Evolutionary conservation across 495 filamentous ascomycete species (phyloP), one percentile per base, ranked within the genome.

Genomic region (Penicillium canariense): DNA sequence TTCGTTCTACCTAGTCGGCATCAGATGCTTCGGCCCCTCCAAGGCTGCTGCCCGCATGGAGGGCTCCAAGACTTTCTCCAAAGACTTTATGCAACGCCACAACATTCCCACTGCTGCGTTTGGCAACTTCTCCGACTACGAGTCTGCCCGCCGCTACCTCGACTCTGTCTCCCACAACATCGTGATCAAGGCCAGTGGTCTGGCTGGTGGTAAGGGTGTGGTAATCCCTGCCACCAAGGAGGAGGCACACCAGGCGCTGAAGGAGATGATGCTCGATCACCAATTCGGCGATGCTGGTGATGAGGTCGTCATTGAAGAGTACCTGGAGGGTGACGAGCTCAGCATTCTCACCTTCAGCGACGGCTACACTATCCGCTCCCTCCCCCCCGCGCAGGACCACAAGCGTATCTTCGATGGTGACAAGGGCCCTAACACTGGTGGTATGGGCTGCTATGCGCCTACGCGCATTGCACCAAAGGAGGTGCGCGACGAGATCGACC

Each of bases 381-480:
- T 97, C n/a, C 91, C 91, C 32, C 84, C 95, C 1, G 94, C 94
- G 10, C 94, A 98, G 65, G 94, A 98, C 67, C 94, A 97, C 75
- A 98, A 98, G 79, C 83, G 88, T 44, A 88, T 96, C 46, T 88
- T 86, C 48, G 95, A 98, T 63, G 90, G 89, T 47, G 94, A 98
- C 63, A 80, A 83, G 31, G 94, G 94, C 3, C 88, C 91, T 17
- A 98, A 97, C 74, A 98, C 94, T 6, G 95, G 94, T 43, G 95
- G 94, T 12, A 97, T 98, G 94, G 94, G 94, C 51, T 95, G 90
- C 72, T 98, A 98, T 73, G 91, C 91, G 31, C 91, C 91, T 15
- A 95, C 91, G 0, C 85, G 82, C 52, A 87, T 97, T 62, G 90
- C 88, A 7, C 86, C 89, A 0, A 81, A 85, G 49, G 80, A 83